Evolutionary conservation across 148 eudicot genomes (phyloP).

Genomic region (Camellia sinensis): DNA sequence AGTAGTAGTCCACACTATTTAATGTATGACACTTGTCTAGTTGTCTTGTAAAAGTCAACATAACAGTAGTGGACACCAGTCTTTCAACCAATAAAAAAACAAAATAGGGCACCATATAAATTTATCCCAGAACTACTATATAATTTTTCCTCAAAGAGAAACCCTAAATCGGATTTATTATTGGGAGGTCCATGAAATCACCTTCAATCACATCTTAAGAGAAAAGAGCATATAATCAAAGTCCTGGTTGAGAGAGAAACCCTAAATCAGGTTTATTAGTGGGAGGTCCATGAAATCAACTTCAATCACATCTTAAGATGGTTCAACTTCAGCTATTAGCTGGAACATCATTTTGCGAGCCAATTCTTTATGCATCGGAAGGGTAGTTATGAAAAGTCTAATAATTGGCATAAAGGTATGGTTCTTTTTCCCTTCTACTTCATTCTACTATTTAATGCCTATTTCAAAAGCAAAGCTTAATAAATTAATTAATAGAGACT

Average conservation of each 20-base stretch:
- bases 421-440: background rate
- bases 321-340: background rate
- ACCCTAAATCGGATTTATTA: background rate
- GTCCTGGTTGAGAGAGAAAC: background rate
- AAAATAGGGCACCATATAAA: too few relatives aligned
- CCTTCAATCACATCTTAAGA: slow-evolving; percentile 4
- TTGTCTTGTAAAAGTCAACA: too few relatives aligned
- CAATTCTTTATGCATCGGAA: background rate
- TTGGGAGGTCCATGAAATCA: slow-evolving; percentile 1
- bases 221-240: background rate
- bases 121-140: too few relatives aligned
- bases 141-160: background rate
- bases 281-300: slow-evolving; percentile 2
- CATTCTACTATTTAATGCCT: background rate
- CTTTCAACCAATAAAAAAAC: too few relatives aligned
- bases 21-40: too few relatives aligned
- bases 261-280: background rate
- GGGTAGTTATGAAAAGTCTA: background rate
- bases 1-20: too few relatives aligned
- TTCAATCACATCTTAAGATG: slow-evolving; percentile 7
- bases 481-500: background rate
- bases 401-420: background rate
- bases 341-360: background rate
- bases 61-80: too few relatives aligned
- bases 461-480: background rate